Conservation (phyloP, 225 moss, liverwort and hornwort genomes). For the Ulota crispa region DNA sequence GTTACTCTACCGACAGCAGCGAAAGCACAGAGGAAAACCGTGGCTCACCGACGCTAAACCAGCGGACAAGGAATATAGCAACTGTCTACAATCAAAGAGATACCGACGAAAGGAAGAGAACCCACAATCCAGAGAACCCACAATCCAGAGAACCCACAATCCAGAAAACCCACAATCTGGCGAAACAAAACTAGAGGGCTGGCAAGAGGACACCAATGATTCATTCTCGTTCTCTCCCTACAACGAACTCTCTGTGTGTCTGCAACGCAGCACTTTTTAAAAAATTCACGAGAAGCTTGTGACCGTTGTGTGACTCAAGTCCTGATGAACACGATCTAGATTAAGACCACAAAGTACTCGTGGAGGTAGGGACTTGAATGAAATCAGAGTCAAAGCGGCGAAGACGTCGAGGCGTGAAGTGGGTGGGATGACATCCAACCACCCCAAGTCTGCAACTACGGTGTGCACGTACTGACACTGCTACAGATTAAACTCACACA, state of each 20-base stretch:
- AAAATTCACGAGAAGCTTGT: neutral
- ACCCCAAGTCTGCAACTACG: constrained; percentile 1
- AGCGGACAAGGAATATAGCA: neutral
- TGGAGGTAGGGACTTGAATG: neutral
- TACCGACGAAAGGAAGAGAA: neutral
- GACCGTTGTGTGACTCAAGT: neutral
- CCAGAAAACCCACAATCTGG: neutral
- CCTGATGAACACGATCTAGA: neutral
- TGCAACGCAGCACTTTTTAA: neutral
- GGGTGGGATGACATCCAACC: neutral
- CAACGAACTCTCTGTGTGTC: neutral
- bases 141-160: neutral
- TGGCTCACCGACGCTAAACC: neutral
- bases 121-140: neutral
- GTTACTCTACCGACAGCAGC: neutral
- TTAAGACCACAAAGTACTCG: neutral
- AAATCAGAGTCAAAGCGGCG: neutral
- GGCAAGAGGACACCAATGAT: neutral
- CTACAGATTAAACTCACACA: too few relatives aligned
- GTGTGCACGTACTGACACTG: neutral
- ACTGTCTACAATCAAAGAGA: neutral
- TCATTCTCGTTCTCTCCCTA: neutral
- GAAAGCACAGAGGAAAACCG: neutral
- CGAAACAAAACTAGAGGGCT: neutral
- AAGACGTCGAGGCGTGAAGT: neutral